Percentiles rank a stretch among this genome's conserved stretches.
Conservation (phyloP, 768 basidiomycete genomes). For the Cystofilobasidium macerans region DNA sequence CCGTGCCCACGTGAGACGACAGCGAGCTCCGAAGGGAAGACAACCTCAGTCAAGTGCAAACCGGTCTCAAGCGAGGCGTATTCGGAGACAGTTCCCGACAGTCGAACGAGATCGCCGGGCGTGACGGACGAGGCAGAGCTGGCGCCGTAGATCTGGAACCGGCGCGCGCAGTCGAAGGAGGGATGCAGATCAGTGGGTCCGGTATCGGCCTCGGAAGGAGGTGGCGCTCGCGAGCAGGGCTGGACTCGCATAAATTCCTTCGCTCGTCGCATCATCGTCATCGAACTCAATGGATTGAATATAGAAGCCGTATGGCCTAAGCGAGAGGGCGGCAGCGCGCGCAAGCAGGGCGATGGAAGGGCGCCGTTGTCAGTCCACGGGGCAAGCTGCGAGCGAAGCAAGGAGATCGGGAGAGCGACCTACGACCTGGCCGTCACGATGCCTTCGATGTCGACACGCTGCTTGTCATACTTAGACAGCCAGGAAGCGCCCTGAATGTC, state of each 20-base stretch:
- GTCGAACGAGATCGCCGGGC: background rate
- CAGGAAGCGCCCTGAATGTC: conserved; percentile 4
- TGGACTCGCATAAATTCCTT: conserved; percentile 7
- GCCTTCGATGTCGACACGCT: background rate
- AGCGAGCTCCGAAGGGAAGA: background rate
- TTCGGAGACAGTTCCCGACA: background rate
- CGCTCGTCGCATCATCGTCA: conserved; percentile 5
- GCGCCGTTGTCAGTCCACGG: no score
- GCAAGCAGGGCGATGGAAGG: no score
- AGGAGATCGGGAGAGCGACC: background rate
- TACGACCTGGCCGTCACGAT: conserved; percentile 7
- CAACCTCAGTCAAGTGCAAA: conserved; percentile 13
- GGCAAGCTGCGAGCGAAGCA: no score
- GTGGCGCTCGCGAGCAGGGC: no score
- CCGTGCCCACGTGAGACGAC: background rate
- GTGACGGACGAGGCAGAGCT: background rate
- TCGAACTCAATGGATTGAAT: conserved; percentile 7
- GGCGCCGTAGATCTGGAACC: background rate
- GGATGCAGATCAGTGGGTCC: no score
- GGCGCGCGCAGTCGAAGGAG: background rate
- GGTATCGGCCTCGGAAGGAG: no score
- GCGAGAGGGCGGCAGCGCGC: no score
- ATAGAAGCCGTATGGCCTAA: conserved; percentile 5
- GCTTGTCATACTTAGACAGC: background rate
- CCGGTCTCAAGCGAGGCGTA: background rate